A percentile compares a stretch with the other conserved stretches of the same genome.
These are phyloP conservation scores for Colletotrichum magnum DNA, from an alignment of 2,329 filamentous ascomycete genomes.

Conservation along the genomic window DNA sequence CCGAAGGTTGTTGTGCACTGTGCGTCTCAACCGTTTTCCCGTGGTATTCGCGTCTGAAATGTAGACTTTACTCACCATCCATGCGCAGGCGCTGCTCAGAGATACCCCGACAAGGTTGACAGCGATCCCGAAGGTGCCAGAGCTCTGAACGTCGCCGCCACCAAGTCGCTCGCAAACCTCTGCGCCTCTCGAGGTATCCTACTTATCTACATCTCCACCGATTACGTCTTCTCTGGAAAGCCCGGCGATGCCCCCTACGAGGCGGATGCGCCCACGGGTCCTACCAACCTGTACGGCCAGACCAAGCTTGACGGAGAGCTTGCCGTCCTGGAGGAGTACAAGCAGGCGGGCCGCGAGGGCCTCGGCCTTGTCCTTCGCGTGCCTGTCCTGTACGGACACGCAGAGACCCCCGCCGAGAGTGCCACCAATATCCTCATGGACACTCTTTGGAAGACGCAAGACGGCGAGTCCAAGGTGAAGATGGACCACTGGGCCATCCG, in stretches of 20 bases:
- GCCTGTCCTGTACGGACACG: slow-evolving; percentile 87
- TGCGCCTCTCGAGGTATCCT: slow-evolving; percentile 73
- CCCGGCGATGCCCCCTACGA: slow-evolving; percentile 89
- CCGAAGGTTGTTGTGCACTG: slow-evolving; percentile 87
- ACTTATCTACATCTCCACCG: slow-evolving; percentile 85
- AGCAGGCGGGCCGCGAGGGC: slow-evolving; percentile 62
- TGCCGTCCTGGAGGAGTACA: slow-evolving; percentile 76
- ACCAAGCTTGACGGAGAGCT: slow-evolving; percentile 73
- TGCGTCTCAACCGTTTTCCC: slow-evolving; percentile 56
- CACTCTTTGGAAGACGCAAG: slow-evolving; percentile 80
- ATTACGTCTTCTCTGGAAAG: slow-evolving; percentile 83
- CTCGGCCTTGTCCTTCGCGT: slow-evolving; percentile 81
- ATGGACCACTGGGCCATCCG: slow-evolving; percentile 91
- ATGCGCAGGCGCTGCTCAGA: slow-evolving; percentile 82
- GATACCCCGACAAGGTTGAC: slow-evolving; percentile 89
- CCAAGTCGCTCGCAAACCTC: slow-evolving; percentile 74
- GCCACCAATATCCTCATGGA: slow-evolving; percentile 88
- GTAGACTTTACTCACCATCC: slow-evolving; percentile 4
- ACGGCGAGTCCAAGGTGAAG: slow-evolving; percentile 71
- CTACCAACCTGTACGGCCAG: slow-evolving; percentile 82
- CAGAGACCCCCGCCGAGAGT: slow-evolving; percentile 79
- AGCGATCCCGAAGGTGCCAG: slow-evolving; percentile 82
- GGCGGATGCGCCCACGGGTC: slow-evolving; percentile 71
- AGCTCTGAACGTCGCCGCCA: slow-evolving; percentile 81
- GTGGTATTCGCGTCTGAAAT: neutral